Conservation (phyloP, 495 filamentous ascomycete genomes). For the Bryoglossum gracile region DNA sequence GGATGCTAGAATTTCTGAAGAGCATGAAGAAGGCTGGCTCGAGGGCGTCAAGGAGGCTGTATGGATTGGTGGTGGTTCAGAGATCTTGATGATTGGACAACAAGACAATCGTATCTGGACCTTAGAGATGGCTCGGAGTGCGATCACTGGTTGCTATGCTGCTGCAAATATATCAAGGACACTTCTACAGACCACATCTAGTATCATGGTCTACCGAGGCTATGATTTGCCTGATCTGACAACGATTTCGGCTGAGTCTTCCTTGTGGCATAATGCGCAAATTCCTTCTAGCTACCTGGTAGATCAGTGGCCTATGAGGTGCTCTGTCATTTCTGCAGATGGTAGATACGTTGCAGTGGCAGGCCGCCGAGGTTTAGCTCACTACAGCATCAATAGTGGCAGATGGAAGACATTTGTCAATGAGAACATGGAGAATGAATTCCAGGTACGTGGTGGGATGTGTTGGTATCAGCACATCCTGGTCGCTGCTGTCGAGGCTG, state of each 20-base stretch:
- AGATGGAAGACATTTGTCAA: conserved; percentile 94
- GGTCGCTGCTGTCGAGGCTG: conserved; percentile 85
- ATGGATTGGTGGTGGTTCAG: conserved; percentile 84
- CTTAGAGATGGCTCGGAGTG: conserved; percentile 86
- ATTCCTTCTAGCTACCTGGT: conserved; percentile 79
- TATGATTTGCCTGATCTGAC: conserved; percentile 86
- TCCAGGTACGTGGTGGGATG: conserved; percentile 91
- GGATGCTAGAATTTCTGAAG: conserved; percentile 53
- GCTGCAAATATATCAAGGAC: conserved; percentile 83
- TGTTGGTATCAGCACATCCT: conserved; percentile 97
- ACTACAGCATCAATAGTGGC: conserved; percentile 91
- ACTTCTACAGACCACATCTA: conserved; percentile 78
- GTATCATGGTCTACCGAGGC: conserved; percentile 84
- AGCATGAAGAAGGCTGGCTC: conserved; percentile 65
- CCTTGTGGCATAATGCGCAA: conserved; percentile 85
- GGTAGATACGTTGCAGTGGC: conserved; percentile 93
- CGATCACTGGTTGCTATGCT: conserved; percentile 82
- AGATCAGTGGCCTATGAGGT: conserved; percentile 87
- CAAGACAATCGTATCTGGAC: conserved; percentile 76
- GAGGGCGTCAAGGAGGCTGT: conserved; percentile 62
- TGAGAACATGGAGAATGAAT: conserved; percentile 73
- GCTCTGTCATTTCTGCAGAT: conserved; percentile 78
- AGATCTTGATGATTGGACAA: conserved; percentile 64
- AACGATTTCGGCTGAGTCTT: conserved; percentile 85
- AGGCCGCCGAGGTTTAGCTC: conserved; percentile 83